Evolutionary conservation across 345 rosid genomes (phyloP), one percentile per base, ranked within the genome.

Genomic region (Mangifera indica): DNA sequence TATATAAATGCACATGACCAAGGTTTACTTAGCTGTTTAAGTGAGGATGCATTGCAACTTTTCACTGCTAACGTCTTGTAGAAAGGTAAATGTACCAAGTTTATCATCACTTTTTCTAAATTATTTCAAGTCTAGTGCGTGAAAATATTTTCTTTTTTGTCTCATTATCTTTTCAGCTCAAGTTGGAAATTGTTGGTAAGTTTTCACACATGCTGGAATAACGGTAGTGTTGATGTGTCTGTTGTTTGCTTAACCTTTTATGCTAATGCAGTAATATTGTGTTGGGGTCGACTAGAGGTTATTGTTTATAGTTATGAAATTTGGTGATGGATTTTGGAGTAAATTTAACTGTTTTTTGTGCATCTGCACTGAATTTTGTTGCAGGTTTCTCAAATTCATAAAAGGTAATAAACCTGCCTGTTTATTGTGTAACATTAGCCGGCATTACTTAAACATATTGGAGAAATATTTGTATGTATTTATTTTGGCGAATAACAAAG

Each of bases 11-110:
- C 72, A 26, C 67, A 63, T 8, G 70, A 75, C 58, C 74, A 73
- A 6, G 87, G 84, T 59, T 60, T 90, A 10, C 87, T 93, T 13
- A 84, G 92, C 72, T 88, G 88, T 69, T 81, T 88, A 74, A 88
- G 89, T 0, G 90, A 86, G 48, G 87, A 80, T 67, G 72, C 70
- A 18, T 77, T 94, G 74, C 96, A 88, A 74, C 81, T 94, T 66
- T 89, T 80, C 81, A 81, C 79, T 54, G 76, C 70, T 29, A 59
- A 37, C 73, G 72, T 64, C 8, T 37, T 68, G 8, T 82, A 67
- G 80, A 20, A 72, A 55, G 69, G 77, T 58, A 24, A 72, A 17
- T 42, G 17, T 7, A 52, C 20, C 20, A 37, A 7, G 42, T 8
- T 52, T 55, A 55, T 55, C 9, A 55, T 55, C 12, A 25, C 21